Conservation (phyloP, 306 rosid species). For the Casuarina glauca region DNA sequence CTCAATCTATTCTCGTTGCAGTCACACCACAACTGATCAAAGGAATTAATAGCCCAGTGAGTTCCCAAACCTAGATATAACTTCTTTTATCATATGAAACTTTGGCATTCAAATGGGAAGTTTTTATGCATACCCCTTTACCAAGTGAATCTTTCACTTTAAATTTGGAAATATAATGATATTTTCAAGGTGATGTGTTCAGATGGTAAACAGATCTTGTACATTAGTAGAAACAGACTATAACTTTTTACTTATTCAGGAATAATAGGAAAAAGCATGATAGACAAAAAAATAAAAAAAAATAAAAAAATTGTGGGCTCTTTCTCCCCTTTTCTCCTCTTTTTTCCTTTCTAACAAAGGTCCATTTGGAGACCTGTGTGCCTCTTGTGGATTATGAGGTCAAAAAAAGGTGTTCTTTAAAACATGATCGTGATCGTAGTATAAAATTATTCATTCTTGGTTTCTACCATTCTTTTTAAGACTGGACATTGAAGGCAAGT, state of each 20-base stretch:
- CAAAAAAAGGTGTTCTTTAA: neutral
- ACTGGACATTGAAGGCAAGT: neutral
- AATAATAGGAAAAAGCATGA: neutral
- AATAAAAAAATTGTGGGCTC: neutral
- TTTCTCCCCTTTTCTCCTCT: too few species aligned
- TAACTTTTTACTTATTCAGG: neutral
- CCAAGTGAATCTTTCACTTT: neutral
- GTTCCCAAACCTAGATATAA: conserved; percentile 33
- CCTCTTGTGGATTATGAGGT: neutral
- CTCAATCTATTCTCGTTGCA: conserved; percentile 71
- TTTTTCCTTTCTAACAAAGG: too few species aligned
- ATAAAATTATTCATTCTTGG: neutral
- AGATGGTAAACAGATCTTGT: neutral
- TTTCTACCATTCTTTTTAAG: neutral
- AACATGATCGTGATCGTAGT: neutral
- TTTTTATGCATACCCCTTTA: neutral
- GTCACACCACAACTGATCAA: conserved; percentile 73
- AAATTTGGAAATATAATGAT: neutral
- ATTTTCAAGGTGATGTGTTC: neutral
- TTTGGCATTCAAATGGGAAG: conserved; percentile 7
- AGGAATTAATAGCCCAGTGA: conserved; percentile 81
- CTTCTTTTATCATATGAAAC: conserved; percentile 4
- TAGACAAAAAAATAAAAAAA: neutral
- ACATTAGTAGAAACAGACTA: neutral
- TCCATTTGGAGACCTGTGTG: too few species aligned